A percentile compares a stretch with the other conserved stretches of the same genome.
Conservation (phyloP, 202 grass and related monocot species). For the Digitaria exilis region DNA sequence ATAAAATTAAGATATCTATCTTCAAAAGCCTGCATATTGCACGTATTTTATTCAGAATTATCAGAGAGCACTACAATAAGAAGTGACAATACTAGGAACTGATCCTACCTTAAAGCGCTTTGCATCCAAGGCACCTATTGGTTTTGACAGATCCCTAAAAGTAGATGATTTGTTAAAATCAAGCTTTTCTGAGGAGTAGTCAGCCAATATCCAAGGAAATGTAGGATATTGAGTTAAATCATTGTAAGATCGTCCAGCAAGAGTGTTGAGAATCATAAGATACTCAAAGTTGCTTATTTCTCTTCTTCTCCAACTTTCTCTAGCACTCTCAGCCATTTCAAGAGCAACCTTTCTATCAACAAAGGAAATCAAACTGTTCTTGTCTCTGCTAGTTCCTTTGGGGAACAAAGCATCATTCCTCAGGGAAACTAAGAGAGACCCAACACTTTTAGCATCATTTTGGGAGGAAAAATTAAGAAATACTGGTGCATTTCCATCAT, state of each 20-base stretch:
- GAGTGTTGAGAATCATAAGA: constrained; percentile 94
- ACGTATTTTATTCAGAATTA: constrained; percentile 34
- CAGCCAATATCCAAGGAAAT: constrained; percentile 95
- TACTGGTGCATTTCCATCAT: constrained; percentile 78
- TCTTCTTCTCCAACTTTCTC: constrained; percentile 96
- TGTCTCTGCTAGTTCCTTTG: constrained; percentile 83
- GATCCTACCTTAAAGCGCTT: constrained; percentile 87
- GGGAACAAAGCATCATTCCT: constrained; percentile 95
- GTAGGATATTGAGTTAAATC: constrained; percentile 97
- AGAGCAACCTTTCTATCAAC: constrained; percentile 80
- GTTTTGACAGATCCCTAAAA: constrained; percentile 95
- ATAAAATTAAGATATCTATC: constrained; percentile 95
- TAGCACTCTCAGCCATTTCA: constrained; percentile 93
- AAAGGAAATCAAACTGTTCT: constrained; percentile 84
- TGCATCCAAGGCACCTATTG: constrained; percentile 85
- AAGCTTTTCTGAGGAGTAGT: constrained; percentile 95
- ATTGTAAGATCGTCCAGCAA: constrained; percentile 93
- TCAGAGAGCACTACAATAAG: constrained; percentile 20
- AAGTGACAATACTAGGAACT: constrained; percentile 33
- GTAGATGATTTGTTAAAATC: constrained; percentile 96
- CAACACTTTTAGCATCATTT: constrained; percentile 90
- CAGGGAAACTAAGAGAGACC: constrained; percentile 82
- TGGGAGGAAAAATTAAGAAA: constrained; percentile 95
- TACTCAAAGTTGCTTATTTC: constrained; percentile 99
- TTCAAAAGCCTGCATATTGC: constrained; percentile 83